Base-by-base conservation (phyloP, 495 filamentous ascomycete genomes). In the Penicillium parvum region DNA sequence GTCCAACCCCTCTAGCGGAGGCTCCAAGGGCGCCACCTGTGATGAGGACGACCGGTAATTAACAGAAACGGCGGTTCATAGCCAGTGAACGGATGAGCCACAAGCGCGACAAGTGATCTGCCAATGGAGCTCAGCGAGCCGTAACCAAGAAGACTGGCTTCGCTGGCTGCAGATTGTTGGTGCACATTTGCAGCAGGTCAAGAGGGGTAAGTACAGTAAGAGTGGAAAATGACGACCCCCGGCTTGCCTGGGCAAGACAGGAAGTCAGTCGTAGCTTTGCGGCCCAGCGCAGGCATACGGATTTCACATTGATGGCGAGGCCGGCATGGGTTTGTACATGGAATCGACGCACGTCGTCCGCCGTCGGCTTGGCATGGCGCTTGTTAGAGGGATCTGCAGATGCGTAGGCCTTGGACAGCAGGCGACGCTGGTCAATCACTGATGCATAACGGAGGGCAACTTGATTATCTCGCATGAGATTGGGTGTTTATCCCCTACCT, bases 331-430 rank as follows among this genome's bases (percentile, higher is more conserved):
- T 51, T n/a, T 48, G 49, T 34, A 49, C 40, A 37, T 46, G 49
- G 38, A 40, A 38, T 50, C 32, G 28, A 55, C 47, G 53, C 53
- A 49, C 30, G 40, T 50, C 50, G 51, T 55, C 50, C 57, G 50
- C 47, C 45, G 56, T 53, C 49, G 17, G 39, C 66, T 70, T 70
- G 63, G 66, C 66, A 52, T 45, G 57, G 63, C 64, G 64, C 61
- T 63, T 68, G 58, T 57, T 45, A n/a, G 32, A 30, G 40, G 37
- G 57, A 60, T 60, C 54, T 49, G 36, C 49, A 30, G 26, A 43
- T 38, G 47, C 35, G 18, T 23, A 49, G n/a, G n/a, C n/a, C n/a
- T n/a, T n/a, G n/a, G n/a, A n/a, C n/a, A n/a, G n/a, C n/a, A n/a
- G n/a, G n/a, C 19, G 20, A 49, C 14, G 30, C 20, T 20, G 12